Base-by-base conservation (phyloP, 2,329 filamentous ascomycete genomes). In the Exophiala sp. region DNA sequence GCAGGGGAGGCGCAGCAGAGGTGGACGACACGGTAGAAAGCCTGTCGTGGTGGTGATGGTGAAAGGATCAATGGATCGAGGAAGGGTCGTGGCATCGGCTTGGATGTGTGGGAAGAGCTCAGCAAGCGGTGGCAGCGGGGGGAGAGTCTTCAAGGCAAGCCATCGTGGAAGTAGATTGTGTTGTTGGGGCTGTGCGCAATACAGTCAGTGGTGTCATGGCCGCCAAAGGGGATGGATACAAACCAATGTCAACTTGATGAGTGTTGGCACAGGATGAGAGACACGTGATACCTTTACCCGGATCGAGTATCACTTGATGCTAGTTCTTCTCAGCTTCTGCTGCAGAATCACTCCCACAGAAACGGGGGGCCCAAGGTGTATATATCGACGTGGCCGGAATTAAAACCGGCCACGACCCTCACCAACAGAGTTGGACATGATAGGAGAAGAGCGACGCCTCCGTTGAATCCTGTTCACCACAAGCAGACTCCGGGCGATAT, bases 1-100 rank as follows among this genome's bases (percentile, higher is more conserved):
- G 74, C 59, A 16, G 90, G 89, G n/a, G 0, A 95, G 79, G 8
- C 74, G 66, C 43, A 60, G 61, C 35, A 69, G 64, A 16, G 70
- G 66, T 35, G 64, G 63, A 32, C 60, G 59, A 55, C 67, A 68
- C 19, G 71, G 72, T 18, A 74, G 58, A 57, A 74, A 73, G 14
- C 71, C 72, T 34, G 69, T 71, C 1, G 65, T 64, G 11, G 69
- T 70, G 22, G 71, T 74, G 59, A 74, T 68, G 32, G 71, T 74
- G 60, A 74, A 74, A 19, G 71, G 71, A 53, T 73, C 71, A 27
- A 72, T 48, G 22, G 66, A 66, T 38, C 62, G 63, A 39, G 71
- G 67, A 8, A 73, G 55, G 40, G 63, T 66, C 7, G 63, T 56
- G 37, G 69, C 70, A 58, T 71, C 66, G 63, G 71, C 63, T 52